Evolutionary conservation across 2,329 filamentous ascomycete genomes (phyloP), one percentile per base, ranked within the genome.

Genomic region (Sclerotinia nivalis): DNA sequence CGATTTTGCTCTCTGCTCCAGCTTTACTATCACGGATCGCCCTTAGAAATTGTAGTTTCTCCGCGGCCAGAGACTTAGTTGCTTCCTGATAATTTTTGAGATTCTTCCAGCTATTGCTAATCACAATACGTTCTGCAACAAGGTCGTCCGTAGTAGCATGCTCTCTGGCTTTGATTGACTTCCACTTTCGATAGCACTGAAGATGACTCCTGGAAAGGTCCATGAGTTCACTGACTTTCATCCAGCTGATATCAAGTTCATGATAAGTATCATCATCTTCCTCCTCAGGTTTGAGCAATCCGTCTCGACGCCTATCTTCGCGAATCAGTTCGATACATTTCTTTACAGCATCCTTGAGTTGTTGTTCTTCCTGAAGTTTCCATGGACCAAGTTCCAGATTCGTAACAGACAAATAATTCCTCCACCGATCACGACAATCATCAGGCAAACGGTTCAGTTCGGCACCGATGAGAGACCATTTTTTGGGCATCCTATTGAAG

Each of bases 111-210:
- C 71, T 79, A 64, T 73, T 73, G 56, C 77, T 77, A 50, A 79
- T 76, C n/a, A 68, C 40, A 66, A 71, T 54, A 22, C 67, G 61
- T 49, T 69, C 31, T 70, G 65, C 37, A 69, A 70, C 45, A 54
- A 58, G 50, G 52, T 74, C 73, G 25, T 75, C 69, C 15, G 60
- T 72, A 31, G 74, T 72, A 64, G 71, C 61, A 56, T 70, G 71
- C 28, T 78, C 75, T 20, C 75, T 72, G n/a, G 78, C 75, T 66
- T 80, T 78, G 25, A 88, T 73, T 40, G 81, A 78, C 71, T 85
- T 86, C 88, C 89, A 93, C 76, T 93, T 93, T 37, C 83, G 83
- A 37, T 85, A 83, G 76, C 90, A 93, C 77, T 92, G 90, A 34
- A 91, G 83, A 4, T 88, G 85, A 71, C 86, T 91, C 58, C 91